Evolutionary conservation across 257 asterid species (phyloP).

Genomic region (Eustoma russellianum): DNA sequence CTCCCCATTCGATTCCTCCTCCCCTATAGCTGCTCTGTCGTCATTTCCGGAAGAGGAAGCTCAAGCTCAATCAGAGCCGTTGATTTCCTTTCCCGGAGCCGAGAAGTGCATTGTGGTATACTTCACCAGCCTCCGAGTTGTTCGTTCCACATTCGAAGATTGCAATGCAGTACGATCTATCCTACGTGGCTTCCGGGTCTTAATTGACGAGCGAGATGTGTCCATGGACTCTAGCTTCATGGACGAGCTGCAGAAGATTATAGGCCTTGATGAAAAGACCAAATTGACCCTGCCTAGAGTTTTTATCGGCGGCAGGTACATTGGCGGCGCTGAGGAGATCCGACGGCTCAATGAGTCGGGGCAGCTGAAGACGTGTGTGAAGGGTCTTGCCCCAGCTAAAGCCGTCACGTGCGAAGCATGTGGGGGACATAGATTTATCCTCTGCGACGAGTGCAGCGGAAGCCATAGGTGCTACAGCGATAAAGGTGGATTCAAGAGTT

Average conservation of each 20-base stretch:
- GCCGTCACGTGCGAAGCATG: slow-evolving; percentile 64
- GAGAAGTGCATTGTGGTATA: slow-evolving; percentile 58
- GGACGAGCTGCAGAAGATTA: slow-evolving; percentile 60
- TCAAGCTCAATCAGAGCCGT: slow-evolving; percentile 13
- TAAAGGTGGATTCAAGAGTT: slow-evolving; percentile 60
- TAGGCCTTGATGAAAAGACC: slow-evolving; percentile 36
- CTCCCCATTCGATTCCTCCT: slow-evolving; percentile 1
- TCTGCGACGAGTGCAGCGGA: slow-evolving; percentile 65
- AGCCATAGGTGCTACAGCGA: slow-evolving; percentile 66
- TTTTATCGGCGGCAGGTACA: slow-evolving; percentile 76
- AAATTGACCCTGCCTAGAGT: slow-evolving; percentile 57
- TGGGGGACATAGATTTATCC: slow-evolving; percentile 58
- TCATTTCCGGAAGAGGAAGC: slow-evolving; percentile 4
- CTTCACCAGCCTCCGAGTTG: slow-evolving; percentile 72
- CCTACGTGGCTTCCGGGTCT: slow-evolving; percentile 53
- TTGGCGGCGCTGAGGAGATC: slow-evolving; percentile 83
- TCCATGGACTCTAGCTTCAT: slow-evolving; percentile 65
- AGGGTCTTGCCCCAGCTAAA: slow-evolving; percentile 48
- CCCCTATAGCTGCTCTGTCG: background rate
- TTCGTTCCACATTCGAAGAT: slow-evolving; percentile 75
- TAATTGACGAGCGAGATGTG: slow-evolving; percentile 77
- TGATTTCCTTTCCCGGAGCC: slow-evolving; percentile 42
- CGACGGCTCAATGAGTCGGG: slow-evolving; percentile 74
- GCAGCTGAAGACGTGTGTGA: slow-evolving; percentile 57
- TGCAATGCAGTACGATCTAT: slow-evolving; percentile 59